A percentile compares a stretch with the other conserved stretches of the same genome.
Conservation (phyloP, 2,329 filamentous ascomycete species). For the Diplodia mutila region DNA sequence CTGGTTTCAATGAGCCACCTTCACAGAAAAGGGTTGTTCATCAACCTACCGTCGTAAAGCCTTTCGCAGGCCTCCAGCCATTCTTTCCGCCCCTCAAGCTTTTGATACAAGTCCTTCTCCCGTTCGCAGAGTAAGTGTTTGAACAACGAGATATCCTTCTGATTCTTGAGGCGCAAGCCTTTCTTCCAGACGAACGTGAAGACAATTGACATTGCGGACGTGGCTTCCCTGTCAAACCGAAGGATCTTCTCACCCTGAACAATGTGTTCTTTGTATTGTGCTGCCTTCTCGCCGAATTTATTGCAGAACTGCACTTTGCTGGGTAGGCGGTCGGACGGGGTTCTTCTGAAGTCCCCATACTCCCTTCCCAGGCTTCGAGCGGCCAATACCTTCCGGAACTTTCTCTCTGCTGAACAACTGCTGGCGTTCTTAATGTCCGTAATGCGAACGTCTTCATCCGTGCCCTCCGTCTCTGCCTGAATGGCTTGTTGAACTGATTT, state of each 20-base stretch:
- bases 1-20: not conserved
- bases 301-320: not conserved
- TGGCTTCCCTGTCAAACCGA: not conserved
- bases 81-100: not conserved
- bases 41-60: not conserved
- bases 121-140: not conserved
- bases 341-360: not conserved
- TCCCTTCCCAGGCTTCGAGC: slow-evolving; percentile 1
- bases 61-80: not conserved
- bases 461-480: not conserved
- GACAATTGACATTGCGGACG: not conserved
- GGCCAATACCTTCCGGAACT: not conserved
- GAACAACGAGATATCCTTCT: not conserved
- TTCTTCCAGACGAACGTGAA: slow-evolving; percentile 3
- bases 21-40: not conserved
- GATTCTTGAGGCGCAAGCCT: not conserved
- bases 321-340: not conserved
- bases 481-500: not conserved
- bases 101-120: not conserved
- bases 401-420: not conserved
- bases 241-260: slow-evolving; percentile 4
- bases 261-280: not conserved
- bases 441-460: not conserved
- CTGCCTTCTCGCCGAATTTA: not conserved
- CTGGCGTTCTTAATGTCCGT: not conserved